These are phyloP conservation scores for Cyclocybe cylindracea DNA, from an alignment of 768 basidiomycete genomes.

Conservation along the genomic window DNA sequence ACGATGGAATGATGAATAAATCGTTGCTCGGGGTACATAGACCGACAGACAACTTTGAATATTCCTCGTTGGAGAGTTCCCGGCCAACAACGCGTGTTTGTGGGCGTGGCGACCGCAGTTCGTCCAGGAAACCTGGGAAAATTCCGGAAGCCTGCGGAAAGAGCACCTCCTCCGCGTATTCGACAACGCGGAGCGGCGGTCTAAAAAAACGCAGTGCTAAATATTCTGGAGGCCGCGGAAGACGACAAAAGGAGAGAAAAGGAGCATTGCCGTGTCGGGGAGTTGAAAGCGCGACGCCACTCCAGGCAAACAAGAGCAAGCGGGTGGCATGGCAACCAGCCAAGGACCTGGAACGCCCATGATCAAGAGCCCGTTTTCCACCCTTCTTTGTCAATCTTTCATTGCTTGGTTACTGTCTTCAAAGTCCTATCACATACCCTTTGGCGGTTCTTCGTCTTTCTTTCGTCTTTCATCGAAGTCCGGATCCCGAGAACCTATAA, in stretches of 20 bases:
- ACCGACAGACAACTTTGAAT: too few species aligned
- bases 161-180: too few species aligned
- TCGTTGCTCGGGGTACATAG: too few species aligned
- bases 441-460: constrained; percentile 5
- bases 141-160: too few species aligned
- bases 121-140: too few species aligned
- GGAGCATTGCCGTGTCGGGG: not conserved
- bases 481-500: constrained; percentile 1
- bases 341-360: not conserved
- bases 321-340: constrained; percentile 12
- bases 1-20: too few species aligned
- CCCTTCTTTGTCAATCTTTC: not conserved
- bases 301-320: constrained; percentile 15
- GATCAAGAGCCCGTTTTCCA: not conserved
- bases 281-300: not conserved
- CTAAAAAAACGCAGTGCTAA: too few species aligned
- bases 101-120: too few species aligned
- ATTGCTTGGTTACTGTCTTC: constrained; percentile 8
- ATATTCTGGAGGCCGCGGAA: too few species aligned
- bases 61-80: too few species aligned
- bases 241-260: not conserved
- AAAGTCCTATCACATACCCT: constrained; percentile 7
- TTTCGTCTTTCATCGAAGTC: not conserved
- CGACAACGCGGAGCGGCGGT: too few species aligned
- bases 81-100: too few species aligned